phyloP scores from a whole-genome alignment of 352 stramenopile genomes.

The Lagenidium giganteum region DNA sequence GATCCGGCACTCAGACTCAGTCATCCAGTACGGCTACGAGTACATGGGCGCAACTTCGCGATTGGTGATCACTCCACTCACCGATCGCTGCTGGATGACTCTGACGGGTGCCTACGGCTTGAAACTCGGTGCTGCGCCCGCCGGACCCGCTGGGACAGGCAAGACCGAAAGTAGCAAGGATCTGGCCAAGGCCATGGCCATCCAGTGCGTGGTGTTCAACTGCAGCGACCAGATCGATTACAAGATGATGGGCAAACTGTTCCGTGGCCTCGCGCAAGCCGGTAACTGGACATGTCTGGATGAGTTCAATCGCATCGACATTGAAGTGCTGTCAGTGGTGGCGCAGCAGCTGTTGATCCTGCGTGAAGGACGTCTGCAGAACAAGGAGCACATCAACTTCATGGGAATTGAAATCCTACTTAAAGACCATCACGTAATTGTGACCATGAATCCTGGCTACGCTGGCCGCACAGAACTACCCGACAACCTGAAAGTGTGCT shows the following conservation, averaged over 20 bases:
- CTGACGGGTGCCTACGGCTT: conserved; percentile 92
- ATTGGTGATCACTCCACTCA: conserved; percentile 83
- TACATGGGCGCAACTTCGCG: conserved; percentile 92
- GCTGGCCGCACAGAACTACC: conserved; percentile 94
- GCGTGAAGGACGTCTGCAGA: conserved; percentile 71
- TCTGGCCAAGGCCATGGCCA: conserved; percentile 91
- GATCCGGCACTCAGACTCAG: conserved; percentile 84
- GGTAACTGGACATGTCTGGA: conserved; percentile 90
- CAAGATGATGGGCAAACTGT: conserved; percentile 97
- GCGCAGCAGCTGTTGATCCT: conserved; percentile 86
- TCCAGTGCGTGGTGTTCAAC: conserved; percentile 96
- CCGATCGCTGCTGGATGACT: conserved; percentile 95
- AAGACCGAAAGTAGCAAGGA: conserved; percentile 97
- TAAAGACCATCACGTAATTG: conserved; percentile 96
- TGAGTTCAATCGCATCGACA: conserved; percentile 94
- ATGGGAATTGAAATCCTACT: conserved; percentile 95
- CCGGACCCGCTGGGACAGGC: conserved; percentile 92
- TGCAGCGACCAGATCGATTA: conserved; percentile 96
- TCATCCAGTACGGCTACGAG: conserved; percentile 93
- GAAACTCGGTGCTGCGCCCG: conserved; percentile 90
- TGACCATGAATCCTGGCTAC: conserved; percentile 98
- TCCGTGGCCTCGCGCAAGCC: conserved; percentile 88
- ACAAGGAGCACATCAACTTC: conserved; percentile 92
- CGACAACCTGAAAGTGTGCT: conserved; percentile 96
- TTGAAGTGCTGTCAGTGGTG: conserved; percentile 93